A percentile compares a stretch with the other conserved stretches of the same genome.
Evolutionary conservation across 2,329 filamentous ascomycete genomes (phyloP).

Genomic region (Penicillium rolfsii): DNA sequence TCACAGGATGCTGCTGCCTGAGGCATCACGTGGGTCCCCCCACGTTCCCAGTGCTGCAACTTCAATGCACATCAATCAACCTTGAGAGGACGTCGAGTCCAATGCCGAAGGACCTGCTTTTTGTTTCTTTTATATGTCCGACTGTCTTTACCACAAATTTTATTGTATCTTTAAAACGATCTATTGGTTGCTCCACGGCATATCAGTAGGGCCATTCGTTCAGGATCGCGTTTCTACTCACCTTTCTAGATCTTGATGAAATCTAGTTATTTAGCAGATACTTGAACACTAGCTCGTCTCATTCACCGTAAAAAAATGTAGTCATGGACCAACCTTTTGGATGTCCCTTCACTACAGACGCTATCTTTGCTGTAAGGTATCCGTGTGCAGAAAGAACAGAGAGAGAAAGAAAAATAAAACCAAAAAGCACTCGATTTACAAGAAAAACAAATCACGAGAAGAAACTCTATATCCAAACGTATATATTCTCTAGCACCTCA

Average conservation of each 20-base stretch:
- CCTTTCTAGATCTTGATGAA: neutral
- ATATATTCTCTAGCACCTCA: neutral
- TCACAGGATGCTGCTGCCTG: slow-evolving; percentile 19
- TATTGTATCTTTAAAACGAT: neutral
- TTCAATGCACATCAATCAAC: neutral
- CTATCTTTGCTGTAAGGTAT: neutral
- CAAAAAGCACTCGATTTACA: slow-evolving; percentile 1
- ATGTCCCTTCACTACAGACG: neutral
- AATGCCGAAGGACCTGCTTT: neutral
- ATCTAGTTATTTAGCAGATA: neutral
- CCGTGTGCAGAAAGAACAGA: neutral
- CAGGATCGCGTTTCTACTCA: neutral
- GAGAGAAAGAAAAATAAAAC: neutral
- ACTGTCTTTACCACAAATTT: neutral
- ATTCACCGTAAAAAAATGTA: neutral
- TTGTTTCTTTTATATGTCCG: too few relatives aligned
- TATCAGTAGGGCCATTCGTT: neutral
- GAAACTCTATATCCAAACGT: neutral
- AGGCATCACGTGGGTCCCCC: slow-evolving; percentile 23
- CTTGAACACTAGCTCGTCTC: neutral
- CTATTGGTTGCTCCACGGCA: neutral
- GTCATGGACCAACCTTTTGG: neutral
- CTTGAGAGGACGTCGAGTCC: neutral
- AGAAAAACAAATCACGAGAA: slow-evolving; percentile 1
- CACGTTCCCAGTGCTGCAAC: neutral